Evolutionary conservation across 2,329 filamentous ascomycete species (phyloP), one percentile per base, ranked within the genome.

Genomic region (Emericellopsis atlantica): DNA sequence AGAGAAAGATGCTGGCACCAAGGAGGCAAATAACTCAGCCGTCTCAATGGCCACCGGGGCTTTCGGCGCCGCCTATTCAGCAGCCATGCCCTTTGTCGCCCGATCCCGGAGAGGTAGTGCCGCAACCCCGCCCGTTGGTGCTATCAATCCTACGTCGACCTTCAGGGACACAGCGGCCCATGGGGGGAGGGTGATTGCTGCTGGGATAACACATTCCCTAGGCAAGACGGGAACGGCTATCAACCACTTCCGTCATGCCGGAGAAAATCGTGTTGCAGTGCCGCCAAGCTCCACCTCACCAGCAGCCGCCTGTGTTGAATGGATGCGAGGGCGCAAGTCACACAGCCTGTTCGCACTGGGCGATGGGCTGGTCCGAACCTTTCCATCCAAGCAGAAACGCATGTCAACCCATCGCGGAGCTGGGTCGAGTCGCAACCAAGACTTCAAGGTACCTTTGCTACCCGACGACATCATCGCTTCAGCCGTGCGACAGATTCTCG

Each of bases 251-350:
- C 78, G 83, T 37, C 82, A 87, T 50, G 83, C 76, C 0, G 79
- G 79, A 10, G 83, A 87, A 54, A 87, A 85, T 57, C 76, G 85
- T 46, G 72, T 88, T 34, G 74, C 81, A 36, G 65, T 87, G 24
- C 83, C 82, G 10, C 61, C 65, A 10, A 70, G 73, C 37, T 56
- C 67, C n/a, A 57, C 58, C 22, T 62, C 67, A 12, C 74, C 78
- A 2, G 70, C 70, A 2, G 65, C 71, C 7, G 67, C 71, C 4
- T 84, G 80, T 50, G 72, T 84, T 4, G 65, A 70, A 2, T 84
- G 84, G 76, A 65, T 84, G 36, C 73, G 70, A 22, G 73, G 76
- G 29, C 76, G 70, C 49, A 76, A 70, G 44, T 70, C 73, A 29
- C 76, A 79, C 43, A 70, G 69, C 5, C 66, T 90, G 16, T 80